Evolutionary conservation across 768 basidiomycete genomes (phyloP).

Genomic region (Psilocybe sp.): DNA sequence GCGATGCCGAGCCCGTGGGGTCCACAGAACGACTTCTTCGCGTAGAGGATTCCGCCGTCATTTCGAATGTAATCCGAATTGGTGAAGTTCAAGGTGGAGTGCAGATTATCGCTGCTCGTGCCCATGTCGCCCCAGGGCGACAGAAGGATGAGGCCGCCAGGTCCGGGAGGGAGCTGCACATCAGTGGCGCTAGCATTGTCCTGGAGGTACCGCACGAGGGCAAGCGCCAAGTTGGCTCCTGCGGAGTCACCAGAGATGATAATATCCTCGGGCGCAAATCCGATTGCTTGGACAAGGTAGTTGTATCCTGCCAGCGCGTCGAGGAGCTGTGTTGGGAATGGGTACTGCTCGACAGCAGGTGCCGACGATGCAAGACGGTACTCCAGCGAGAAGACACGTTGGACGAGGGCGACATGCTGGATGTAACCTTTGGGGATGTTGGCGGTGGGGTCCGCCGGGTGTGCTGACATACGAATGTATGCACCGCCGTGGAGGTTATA

Average conservation of each 20-base stretch:
- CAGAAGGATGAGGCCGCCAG: constrained; percentile 47
- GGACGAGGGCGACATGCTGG: constrained; percentile 38
- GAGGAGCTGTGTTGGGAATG: constrained; percentile 75
- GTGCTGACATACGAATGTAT: constrained; percentile 51
- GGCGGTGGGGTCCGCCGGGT: constrained; percentile 48
- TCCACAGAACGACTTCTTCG: constrained; percentile 42
- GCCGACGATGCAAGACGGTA: constrained; percentile 61
- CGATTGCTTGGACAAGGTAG: constrained; percentile 58
- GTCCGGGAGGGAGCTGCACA: constrained; percentile 37
- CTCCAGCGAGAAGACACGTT: constrained; percentile 60
- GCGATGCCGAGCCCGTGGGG: constrained; percentile 45
- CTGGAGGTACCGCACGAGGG: constrained; percentile 59
- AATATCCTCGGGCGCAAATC: constrained; percentile 59
- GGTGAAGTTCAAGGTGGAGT: constrained; percentile 34
- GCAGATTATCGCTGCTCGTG: constrained; percentile 31
- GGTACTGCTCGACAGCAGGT: constrained; percentile 40
- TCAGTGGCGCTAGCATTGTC: constrained; percentile 36
- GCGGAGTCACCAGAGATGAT: constrained; percentile 75
- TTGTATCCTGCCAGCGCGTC: constrained; percentile 74
- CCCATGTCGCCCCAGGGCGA: constrained; percentile 58
- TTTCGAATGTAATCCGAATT: constrained; percentile 38
- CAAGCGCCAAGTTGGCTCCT: constrained; percentile 69
- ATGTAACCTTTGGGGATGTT: constrained; percentile 46
- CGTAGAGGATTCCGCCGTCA: constrained; percentile 22
- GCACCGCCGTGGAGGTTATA: constrained; percentile 66